Percentiles rank a stretch among this genome's conserved stretches.
phyloP scores from a whole-genome alignment of 495 filamentous ascomycete genomes.

The Aspergillus hancockii region DNA sequence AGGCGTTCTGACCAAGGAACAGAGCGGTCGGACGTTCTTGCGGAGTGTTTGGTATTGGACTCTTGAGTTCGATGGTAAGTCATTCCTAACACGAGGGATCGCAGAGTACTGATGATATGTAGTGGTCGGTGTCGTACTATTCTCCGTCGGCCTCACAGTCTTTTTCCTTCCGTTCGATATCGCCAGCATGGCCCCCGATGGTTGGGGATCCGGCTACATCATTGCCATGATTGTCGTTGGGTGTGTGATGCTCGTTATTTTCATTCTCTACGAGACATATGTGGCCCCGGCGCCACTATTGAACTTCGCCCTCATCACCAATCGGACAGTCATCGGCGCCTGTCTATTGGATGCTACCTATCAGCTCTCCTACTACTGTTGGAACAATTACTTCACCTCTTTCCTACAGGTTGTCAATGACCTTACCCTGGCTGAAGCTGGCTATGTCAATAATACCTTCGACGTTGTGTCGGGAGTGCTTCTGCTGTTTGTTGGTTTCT shows the following conservation, averaged over 20 bases:
- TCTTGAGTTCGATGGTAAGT: slow-evolving; percentile 58
- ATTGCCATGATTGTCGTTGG: slow-evolving; percentile 62
- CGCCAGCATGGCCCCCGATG: slow-evolving; percentile 39
- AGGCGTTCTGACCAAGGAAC: slow-evolving; percentile 31
- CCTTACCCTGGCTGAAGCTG: slow-evolving; percentile 52
- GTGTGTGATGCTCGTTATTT: slow-evolving; percentile 50
- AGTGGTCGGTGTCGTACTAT: slow-evolving; percentile 57
- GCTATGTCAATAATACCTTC: slow-evolving; percentile 55
- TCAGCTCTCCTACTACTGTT: slow-evolving; percentile 57
- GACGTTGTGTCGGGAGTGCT: slow-evolving; percentile 49
- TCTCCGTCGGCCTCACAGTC: slow-evolving; percentile 56
- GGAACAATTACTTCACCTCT: slow-evolving; percentile 63
- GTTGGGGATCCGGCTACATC: slow-evolving; percentile 52
- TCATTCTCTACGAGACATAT: slow-evolving; percentile 57
- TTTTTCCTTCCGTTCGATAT: slow-evolving; percentile 64
- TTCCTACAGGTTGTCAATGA: slow-evolving; percentile 74
- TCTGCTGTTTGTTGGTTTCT: slow-evolving; percentile 48
- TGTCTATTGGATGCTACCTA: slow-evolving; percentile 56
- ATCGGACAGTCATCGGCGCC: slow-evolving; percentile 66
- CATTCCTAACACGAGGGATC: neutral
- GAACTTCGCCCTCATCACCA: slow-evolving; percentile 53
- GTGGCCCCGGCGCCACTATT: slow-evolving; percentile 58
- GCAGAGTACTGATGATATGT: neutral
- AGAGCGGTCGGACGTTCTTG: slow-evolving; percentile 36
- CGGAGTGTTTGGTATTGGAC: slow-evolving; percentile 51